These are phyloP conservation scores for Chamaecrista fasciculata DNA, from an alignment of 306 rosid species.

Conservation along the genomic window DNA sequence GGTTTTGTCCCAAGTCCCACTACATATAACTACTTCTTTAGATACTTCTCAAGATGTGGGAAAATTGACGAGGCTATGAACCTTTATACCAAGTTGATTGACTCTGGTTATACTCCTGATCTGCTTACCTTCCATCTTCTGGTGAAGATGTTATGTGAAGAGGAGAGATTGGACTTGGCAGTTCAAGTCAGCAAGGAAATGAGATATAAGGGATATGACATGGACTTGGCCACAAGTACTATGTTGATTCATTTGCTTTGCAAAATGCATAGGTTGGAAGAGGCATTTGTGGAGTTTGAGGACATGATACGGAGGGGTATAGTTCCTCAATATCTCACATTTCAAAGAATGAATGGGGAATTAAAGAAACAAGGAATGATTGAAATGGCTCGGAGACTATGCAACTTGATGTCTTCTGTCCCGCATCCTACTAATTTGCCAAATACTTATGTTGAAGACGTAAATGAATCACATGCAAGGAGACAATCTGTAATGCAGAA, in stretches of 20 bases:
- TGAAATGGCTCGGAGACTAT: constrained; percentile 58
- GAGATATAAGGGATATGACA: constrained; percentile 71
- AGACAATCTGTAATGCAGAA: constrained; percentile 61
- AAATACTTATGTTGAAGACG: constrained; percentile 48
- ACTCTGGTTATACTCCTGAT: constrained; percentile 75
- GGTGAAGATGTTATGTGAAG: constrained; percentile 87
- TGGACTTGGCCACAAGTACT: constrained; percentile 81
- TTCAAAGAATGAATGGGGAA: constrained; percentile 57
- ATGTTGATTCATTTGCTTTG: constrained; percentile 76
- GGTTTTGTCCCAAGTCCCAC: constrained; percentile 67
- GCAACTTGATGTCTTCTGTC: constrained; percentile 70
- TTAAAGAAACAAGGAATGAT: constrained; percentile 60
- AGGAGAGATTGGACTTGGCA: constrained; percentile 68
- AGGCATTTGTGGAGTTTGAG: constrained; percentile 69
- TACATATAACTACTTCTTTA: constrained; percentile 87
- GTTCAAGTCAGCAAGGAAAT: constrained; percentile 80
- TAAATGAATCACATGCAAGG: constrained; percentile 44
- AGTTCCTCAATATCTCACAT: constrained; percentile 85
- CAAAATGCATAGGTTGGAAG: constrained; percentile 68
- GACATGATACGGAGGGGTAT: constrained; percentile 81
- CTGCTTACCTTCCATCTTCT: constrained; percentile 80
- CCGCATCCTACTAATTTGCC: constrained; percentile 74
- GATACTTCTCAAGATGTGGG: constrained; percentile 67
- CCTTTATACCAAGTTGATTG: constrained; percentile 77
- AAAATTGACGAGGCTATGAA: constrained; percentile 89